Base-by-base conservation (phyloP, 2,329 filamentous ascomycete species). In the Alternaria sp. region DNA sequence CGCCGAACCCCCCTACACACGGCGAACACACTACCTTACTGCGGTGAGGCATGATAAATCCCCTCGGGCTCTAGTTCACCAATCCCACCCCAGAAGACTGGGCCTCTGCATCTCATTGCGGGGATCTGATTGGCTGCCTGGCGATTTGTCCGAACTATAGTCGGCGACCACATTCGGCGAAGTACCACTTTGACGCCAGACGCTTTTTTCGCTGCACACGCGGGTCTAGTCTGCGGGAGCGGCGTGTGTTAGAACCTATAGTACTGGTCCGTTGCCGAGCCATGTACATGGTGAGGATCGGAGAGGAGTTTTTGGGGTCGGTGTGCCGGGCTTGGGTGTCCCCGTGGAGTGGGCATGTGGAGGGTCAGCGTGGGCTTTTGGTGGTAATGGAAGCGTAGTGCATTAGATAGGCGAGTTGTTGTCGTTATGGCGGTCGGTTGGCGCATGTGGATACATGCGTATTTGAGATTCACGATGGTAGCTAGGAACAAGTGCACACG, bases 91-190 rank as follows among this genome's bases (percentile, higher is more conserved):
- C 23, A 19, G 17, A 28, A 57, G 11, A 44, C 40, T 15, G 49
- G 49, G 49, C 6, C 49, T 36, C 30, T 40, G 28, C 26, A 17
- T 44, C 52, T 36, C 58, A 11, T 6, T 25, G 7, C 32, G 7
- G 46, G 10, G 12, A 5, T 25, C 28, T 62, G 59, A 62, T 62
- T 62, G 59, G 59, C 46, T 26, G 40, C 5, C 21, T 17, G 12
- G n/a, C 12, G 13, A 23, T 40, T 47, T 63, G 46, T 63, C 68
- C 68, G 66, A 69, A 61, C 46, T 28, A 47, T 65, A 44, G 68
- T 69, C 68, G 68, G 52, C 68, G 67, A 69, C 65, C 54, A 67
- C 58, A 28, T 65, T 68, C 63, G 67, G 66, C 65, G 64, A 65
- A 54, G 59, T 62, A 25, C 19, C 25, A 28, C 25, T 52, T 25